Percentiles rank a stretch among this genome's conserved stretches.
phyloP scores from a whole-genome alignment of 495 filamentous ascomycete species.

The Echria macrotheca region DNA sequence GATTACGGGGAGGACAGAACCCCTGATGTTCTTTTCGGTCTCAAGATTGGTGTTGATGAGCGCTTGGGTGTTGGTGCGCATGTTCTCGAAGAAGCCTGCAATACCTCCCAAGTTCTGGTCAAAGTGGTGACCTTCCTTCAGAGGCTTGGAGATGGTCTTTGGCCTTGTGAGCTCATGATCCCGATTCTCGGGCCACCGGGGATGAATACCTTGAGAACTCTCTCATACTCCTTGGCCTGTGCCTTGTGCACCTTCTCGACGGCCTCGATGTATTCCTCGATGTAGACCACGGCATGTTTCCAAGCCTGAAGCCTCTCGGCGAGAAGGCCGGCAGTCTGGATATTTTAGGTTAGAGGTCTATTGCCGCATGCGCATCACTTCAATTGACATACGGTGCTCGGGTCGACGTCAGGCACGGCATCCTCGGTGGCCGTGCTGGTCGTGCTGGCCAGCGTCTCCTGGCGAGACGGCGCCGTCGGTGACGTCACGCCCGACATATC shows the following conservation, averaged over 20 bases:
- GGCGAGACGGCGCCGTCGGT: constrained; percentile 47
- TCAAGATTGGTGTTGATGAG: constrained; percentile 82
- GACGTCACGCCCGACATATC: constrained; percentile 10
- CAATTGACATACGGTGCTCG: constrained; percentile 57
- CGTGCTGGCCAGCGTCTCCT: constrained; percentile 47
- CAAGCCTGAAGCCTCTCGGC: constrained; percentile 83
- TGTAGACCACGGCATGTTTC: constrained; percentile 87
- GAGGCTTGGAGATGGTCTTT: constrained; percentile 75
- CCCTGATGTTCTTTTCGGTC: constrained; percentile 80
- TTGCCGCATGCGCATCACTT: not conserved
- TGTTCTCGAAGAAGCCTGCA: constrained; percentile 84
- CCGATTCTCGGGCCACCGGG: not conserved
- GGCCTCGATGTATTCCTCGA: constrained; percentile 80
- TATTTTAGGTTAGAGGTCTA: not conserved
- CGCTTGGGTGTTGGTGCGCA: constrained; percentile 85
- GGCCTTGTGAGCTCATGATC: not conserved
- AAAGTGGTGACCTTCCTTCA: constrained; percentile 87
- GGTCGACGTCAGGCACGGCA: constrained; percentile 72
- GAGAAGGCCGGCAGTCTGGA: constrained; percentile 70
- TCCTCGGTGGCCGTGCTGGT: constrained; percentile 47
- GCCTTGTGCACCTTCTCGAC: constrained; percentile 79
- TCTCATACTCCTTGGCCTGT: constrained; percentile 92
- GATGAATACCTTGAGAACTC: constrained; percentile 68
- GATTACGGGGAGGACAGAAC: constrained; percentile 76
- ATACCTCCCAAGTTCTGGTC: constrained; percentile 79